Evolutionary conservation across 73 alveolate genomes (phyloP).

Genomic region (Tetrahymena malaccensis): DNA sequence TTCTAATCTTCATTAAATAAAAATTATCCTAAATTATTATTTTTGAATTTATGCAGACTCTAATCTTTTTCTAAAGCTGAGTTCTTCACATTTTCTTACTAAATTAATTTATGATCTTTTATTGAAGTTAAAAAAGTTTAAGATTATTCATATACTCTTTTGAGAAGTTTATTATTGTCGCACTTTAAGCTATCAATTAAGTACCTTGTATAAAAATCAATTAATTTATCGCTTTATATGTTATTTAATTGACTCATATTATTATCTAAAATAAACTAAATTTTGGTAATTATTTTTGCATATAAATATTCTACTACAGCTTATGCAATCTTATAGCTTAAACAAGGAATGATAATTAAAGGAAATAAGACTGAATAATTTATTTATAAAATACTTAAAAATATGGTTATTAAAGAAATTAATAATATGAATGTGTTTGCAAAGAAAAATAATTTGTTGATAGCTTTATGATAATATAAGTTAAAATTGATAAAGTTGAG

Average conservation of each 20-base stretch:
- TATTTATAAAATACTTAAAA: neutral
- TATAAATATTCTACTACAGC: neutral
- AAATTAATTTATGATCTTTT: neutral
- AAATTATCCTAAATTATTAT: neutral
- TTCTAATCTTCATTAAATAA: neutral
- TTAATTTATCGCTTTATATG: neutral
- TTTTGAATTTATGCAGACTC: too few species aligned
- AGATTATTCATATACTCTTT: neutral
- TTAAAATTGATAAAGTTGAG: neutral
- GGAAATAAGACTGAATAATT: neutral
- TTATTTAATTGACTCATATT: neutral
- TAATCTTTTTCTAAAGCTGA: too few species aligned
- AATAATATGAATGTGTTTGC: neutral
- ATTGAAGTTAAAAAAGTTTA: neutral
- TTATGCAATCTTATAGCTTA: neutral
- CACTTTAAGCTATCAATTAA: neutral
- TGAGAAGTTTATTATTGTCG: neutral
- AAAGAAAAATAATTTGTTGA: neutral
- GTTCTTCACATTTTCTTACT: neutral
- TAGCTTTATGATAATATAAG: neutral
- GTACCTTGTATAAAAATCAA: neutral
- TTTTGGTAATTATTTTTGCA: neutral
- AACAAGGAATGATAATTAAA: neutral
- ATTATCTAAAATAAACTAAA: neutral
- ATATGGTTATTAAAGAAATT: neutral